Evolutionary conservation across 2,329 filamentous ascomycete genomes (phyloP), one percentile per base, ranked within the genome.

Genomic region (Botrytis tulipae): DNA sequence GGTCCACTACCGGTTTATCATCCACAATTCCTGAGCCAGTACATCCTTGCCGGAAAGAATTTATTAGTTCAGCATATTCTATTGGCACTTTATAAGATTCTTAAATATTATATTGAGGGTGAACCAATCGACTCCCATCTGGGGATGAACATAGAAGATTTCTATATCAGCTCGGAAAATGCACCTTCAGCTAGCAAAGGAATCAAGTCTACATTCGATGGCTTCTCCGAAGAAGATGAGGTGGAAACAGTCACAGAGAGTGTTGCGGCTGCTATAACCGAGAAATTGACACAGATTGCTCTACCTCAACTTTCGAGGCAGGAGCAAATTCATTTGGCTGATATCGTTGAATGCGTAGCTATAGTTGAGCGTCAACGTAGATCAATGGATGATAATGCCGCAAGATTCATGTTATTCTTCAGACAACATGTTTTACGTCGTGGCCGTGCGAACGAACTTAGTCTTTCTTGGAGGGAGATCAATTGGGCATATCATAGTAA

Each of bases 1-100:
- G 93, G 94, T 0, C 92, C 95, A 3, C 84, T 98, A 10, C 94
- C 96, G 0, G 87, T 97, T 3, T 99, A 97, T 78, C 95, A 99
- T 79, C 96, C 96, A 0, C 94, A 97, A 79, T 93, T 97, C 74
- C 83, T 98, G 40, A 92, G 93, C 70, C 93, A 98, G 81, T 95
- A 93, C 78, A 93, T 97, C 54, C 85, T 97, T 40, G 88, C 91
- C 32, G 95, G 95, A 0, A 97, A 97, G 80, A 87, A 87, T 48
- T 81, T 83, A 5, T 82, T 94, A 9, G 93, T 96, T 3, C 91
- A 94, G 77, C 86, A 86, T 16, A 90, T 97, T 16, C 82, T 98
- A 42, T 84, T 92, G 70, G 88, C 88, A 9, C 84, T 99, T 35
- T 87, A 94, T 78, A 89, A 90, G 78, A 91, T 89, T 22, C 83